phyloP scores from a whole-genome alignment of 306 rosid species.

The Inga laurina region DNA sequence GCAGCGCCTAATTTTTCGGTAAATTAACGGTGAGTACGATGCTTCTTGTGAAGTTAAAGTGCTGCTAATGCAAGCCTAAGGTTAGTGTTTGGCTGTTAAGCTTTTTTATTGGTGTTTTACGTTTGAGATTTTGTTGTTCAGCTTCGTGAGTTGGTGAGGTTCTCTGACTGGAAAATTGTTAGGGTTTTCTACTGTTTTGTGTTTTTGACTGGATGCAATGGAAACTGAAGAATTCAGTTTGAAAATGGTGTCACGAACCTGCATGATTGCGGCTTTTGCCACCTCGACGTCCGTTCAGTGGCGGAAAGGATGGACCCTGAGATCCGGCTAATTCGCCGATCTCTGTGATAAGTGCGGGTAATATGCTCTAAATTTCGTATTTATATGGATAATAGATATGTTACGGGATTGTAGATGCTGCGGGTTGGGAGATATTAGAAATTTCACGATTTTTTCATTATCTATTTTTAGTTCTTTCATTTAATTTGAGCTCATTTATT shows the following conservation, averaged over 20 bases:
- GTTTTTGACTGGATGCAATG: constrained; percentile 24
- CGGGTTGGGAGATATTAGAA: constrained; percentile 17
- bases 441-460: constrained; percentile 11
- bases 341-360: constrained; percentile 98
- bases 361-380: constrained; percentile 30
- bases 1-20: constrained; percentile 1
- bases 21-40: constrained; percentile 14
- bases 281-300: constrained; percentile 64
- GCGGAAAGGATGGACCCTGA: constrained; percentile 92
- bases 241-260: constrained; percentile 70
- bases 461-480: constrained; percentile 11
- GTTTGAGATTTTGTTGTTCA: constrained; percentile 12
- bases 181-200: constrained; percentile 40
- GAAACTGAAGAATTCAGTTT: constrained; percentile 44
- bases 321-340: constrained; percentile 89
- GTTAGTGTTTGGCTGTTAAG: constrained; percentile 22
- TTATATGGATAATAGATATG: constrained; percentile 9
- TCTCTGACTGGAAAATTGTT: constrained; percentile 36
- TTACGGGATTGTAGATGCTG: constrained; percentile 22
- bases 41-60: constrained; percentile 9
- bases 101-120: constrained; percentile 14
- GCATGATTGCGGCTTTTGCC: constrained; percentile 77
- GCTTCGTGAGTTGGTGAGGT: constrained; percentile 18
- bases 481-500: constrained; percentile 11
- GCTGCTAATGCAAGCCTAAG: constrained; percentile 10